phyloP scores from a whole-genome alignment of 495 filamentous ascomycete species.

The Penicillium argentinense region DNA sequence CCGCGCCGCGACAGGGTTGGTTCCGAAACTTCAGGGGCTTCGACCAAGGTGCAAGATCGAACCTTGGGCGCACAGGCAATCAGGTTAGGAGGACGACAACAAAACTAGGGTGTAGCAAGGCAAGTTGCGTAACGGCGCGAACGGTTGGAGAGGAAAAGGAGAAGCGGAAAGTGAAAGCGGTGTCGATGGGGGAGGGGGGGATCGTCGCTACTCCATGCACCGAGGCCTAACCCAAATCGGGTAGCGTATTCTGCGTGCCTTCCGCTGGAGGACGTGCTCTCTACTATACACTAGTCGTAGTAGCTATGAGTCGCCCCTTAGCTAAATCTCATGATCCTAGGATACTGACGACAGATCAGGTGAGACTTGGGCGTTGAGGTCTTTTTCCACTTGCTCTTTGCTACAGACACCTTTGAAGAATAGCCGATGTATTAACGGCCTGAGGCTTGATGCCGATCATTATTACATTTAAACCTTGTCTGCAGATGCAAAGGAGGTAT shows the following conservation, averaged over 20 bases:
- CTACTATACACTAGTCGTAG: no score
- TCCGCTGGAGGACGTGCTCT: no score
- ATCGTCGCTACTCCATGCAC: conserved; percentile 21
- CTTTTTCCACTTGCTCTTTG: no score
- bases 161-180: conserved; percentile 31
- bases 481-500: not conserved
- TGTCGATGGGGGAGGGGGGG: conserved; percentile 18
- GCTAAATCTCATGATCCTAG: not conserved
- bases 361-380: no score
- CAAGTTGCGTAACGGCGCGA: conserved; percentile 9
- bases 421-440: not conserved
- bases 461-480: conserved; percentile 8
- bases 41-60: not conserved
- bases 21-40: conserved; percentile 19
- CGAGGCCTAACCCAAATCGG: not conserved
- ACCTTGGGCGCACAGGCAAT: not conserved
- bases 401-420: not conserved
- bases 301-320: no score
- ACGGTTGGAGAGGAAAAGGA: conserved; percentile 20
- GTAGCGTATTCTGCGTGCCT: not conserved
- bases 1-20: conserved; percentile 15
- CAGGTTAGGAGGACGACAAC: conserved; percentile 5
- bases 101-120: conserved; percentile 8
- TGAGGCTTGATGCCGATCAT: conserved; percentile 5
- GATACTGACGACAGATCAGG: no score